Evolutionary conservation across 208 protist genomes (phyloP).

Genomic region (Trypanosoma caninum): DNA sequence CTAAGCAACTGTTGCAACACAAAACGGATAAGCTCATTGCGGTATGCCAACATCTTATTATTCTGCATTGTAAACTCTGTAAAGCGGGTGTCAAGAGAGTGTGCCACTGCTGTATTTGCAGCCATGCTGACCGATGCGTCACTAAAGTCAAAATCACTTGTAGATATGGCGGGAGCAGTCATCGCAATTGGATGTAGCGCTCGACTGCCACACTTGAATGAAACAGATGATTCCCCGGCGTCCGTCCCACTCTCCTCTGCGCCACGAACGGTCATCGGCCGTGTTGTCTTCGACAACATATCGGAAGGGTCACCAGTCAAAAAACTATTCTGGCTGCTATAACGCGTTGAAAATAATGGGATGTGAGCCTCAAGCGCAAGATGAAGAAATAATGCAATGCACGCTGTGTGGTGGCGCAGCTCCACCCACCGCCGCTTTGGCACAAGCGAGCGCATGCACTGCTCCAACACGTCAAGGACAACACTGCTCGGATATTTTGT

Average conservation of each 20-base stretch:
- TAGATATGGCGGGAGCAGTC: conserved; percentile 16
- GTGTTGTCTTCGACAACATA: background rate
- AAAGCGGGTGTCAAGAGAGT: conserved; percentile 10
- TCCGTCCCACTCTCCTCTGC: conserved; percentile 46
- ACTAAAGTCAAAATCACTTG: conserved; percentile 30
- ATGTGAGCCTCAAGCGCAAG: conserved; percentile 67
- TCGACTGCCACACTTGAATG: background rate
- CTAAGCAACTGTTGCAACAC: conserved; percentile 55
- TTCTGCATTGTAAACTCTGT: conserved; percentile 36
- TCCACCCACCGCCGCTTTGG: conserved; percentile 64
- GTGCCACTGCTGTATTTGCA: background rate
- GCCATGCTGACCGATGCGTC: conserved; percentile 13
- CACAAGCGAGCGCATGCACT: conserved; percentile 55
- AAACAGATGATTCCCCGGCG: background rate
- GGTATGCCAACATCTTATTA: conserved; percentile 62
- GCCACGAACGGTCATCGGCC: background rate
- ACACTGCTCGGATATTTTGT: conserved; percentile 34
- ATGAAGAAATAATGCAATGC: conserved; percentile 66
- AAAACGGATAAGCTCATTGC: conserved; percentile 65
- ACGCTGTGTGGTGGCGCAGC: conserved; percentile 59
- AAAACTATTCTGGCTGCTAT: conserved; percentile 7
- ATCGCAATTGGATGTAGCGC: conserved; percentile 12
- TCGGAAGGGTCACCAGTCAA: conserved; percentile 30
- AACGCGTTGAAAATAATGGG: conserved; percentile 35
- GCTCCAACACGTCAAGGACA: conserved; percentile 57